A percentile compares a stretch with the other conserved stretches of the same genome.
phyloP scores from a whole-genome alignment of 768 basidiomycete genomes.

The Amyloporia xantha region DNA sequence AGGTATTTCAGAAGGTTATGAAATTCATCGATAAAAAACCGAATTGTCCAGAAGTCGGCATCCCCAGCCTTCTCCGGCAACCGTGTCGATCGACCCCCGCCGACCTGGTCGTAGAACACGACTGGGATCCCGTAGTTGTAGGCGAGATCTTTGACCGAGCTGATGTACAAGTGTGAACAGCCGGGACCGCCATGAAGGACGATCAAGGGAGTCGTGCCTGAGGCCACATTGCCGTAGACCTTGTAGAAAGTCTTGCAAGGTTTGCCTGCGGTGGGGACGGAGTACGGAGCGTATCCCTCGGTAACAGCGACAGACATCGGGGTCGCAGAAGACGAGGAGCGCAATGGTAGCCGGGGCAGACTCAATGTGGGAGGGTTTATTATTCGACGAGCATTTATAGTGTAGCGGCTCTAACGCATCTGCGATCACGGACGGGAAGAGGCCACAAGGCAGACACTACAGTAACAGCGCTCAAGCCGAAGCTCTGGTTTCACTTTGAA shows the following conservation, averaged over 20 bases:
- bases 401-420: no score
- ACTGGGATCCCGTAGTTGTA: slow-evolving; percentile 28
- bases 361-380: no score
- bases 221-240: slow-evolving; percentile 33
- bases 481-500: no score
- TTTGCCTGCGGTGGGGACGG: slow-evolving; percentile 12
- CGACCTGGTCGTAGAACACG: slow-evolving; percentile 46
- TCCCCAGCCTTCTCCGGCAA: slow-evolving; percentile 27
- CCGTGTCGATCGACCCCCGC: slow-evolving; percentile 43
- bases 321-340: no score
- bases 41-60: slow-evolving; percentile 34
- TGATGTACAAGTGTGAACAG: slow-evolving; percentile 34
- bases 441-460: no score
- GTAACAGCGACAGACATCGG: no score
- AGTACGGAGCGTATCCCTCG: slow-evolving; percentile 7
- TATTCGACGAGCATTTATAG: no score
- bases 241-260: slow-evolving; percentile 35
- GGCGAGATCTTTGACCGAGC: slow-evolving; percentile 30
- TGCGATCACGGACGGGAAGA: no score
- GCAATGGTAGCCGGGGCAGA: no score
- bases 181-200: slow-evolving; percentile 45
- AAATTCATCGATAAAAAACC: slow-evolving; percentile 50
- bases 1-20: slow-evolving; percentile 40
- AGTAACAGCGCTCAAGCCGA: no score
- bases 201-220: slow-evolving; percentile 29